Conservation (phyloP, 2,329 filamentous ascomycete genomes). For the Penicillium sp. region DNA sequence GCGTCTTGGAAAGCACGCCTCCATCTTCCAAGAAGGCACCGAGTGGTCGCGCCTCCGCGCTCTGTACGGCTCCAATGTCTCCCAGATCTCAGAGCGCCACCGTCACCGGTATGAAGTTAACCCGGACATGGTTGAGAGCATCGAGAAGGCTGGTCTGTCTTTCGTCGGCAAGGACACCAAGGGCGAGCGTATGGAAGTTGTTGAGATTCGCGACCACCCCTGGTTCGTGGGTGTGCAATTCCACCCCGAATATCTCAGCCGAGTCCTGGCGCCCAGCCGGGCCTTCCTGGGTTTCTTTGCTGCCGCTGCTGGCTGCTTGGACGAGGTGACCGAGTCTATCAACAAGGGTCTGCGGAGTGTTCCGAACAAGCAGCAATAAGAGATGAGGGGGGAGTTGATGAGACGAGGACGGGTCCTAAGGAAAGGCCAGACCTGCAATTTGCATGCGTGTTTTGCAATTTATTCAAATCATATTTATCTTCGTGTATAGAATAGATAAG, state of each 20-base stretch:
- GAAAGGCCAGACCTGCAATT: not conserved
- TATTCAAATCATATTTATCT: slow-evolving; percentile 1
- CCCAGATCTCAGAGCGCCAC: slow-evolving; percentile 70
- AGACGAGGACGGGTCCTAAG: not conserved
- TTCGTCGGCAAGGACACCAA: slow-evolving; percentile 80
- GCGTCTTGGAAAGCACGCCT: slow-evolving; percentile 75
- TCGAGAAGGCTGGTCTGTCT: slow-evolving; percentile 69
- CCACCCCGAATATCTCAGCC: slow-evolving; percentile 81
- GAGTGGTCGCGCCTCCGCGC: slow-evolving; percentile 78
- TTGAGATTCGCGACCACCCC: slow-evolving; percentile 80
- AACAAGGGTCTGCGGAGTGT: slow-evolving; percentile 24
- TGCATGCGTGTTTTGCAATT: not conserved
- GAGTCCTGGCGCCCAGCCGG: slow-evolving; percentile 72
- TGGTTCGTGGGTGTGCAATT: slow-evolving; percentile 87
- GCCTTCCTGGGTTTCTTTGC: slow-evolving; percentile 85
- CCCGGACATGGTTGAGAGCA: slow-evolving; percentile 69
- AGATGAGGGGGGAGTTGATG: not conserved
- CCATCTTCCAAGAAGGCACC: slow-evolving; percentile 71
- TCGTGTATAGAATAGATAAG: not conserved
- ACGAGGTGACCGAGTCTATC: slow-evolving; percentile 36
- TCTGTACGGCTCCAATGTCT: slow-evolving; percentile 63
- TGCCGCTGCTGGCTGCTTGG: slow-evolving; percentile 69
- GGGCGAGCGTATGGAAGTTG: slow-evolving; percentile 77
- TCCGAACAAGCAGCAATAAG: slow-evolving; percentile 1
- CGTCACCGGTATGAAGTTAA: slow-evolving; percentile 92